Evolutionary conservation across 345 rosid genomes (phyloP).

Genomic region (Acer yangbiense): DNA sequence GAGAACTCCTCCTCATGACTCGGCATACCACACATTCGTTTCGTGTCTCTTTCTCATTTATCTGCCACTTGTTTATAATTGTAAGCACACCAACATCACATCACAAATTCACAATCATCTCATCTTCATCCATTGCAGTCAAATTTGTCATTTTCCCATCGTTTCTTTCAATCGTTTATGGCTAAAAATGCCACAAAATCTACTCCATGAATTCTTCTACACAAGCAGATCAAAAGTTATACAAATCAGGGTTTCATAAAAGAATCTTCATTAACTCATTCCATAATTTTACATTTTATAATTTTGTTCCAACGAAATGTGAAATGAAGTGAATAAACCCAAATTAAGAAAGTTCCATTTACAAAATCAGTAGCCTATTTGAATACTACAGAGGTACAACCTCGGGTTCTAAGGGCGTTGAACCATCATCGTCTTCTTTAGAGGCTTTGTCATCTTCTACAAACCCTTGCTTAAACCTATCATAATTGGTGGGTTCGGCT

Average conservation of each 20-base stretch:
- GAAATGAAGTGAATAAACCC: background rate
- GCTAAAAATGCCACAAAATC: too few species aligned
- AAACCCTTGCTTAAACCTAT: slow-evolving; percentile 52
- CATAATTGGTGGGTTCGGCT: slow-evolving; percentile 47
- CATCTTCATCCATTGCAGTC: background rate
- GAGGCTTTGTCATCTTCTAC: slow-evolving; percentile 32
- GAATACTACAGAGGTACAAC: slow-evolving; percentile 33
- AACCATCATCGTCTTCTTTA: slow-evolving; percentile 25
- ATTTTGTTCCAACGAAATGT: background rate
- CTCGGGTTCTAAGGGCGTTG: slow-evolving; percentile 35
- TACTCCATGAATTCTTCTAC: too few species aligned
- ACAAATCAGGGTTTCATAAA: background rate
- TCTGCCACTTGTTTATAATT: background rate
- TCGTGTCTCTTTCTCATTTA: background rate
- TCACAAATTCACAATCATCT: background rate
- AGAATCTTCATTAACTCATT: background rate
- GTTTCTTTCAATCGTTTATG: too few species aligned
- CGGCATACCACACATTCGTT: slow-evolving; percentile 5
- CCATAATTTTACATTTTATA: slow-evolving; percentile 10
- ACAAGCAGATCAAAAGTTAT: background rate
- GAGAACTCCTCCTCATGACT: background rate
- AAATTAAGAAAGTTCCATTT: background rate
- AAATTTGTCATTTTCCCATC: too few species aligned
- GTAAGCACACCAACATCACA: background rate
- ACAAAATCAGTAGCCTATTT: slow-evolving; percentile 3